Evolutionary conservation across 345 rosid species (phyloP), one percentile per base, ranked within the genome.

Genomic region (Gossypioides kirkii): DNA sequence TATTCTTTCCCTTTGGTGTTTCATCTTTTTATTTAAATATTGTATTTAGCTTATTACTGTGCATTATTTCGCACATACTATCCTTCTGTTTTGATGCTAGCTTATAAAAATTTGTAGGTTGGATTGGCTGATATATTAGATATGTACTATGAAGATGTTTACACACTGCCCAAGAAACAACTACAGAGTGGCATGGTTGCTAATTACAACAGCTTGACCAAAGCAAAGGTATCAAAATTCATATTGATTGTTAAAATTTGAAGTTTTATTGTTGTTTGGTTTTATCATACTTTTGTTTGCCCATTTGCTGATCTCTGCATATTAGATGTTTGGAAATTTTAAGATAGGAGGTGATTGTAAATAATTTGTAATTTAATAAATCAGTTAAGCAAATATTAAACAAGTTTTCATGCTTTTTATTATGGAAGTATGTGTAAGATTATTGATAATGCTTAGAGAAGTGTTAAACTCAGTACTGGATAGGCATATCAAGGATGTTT

Each of bases 51-150:
- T 53, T 22, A 62, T 3, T 53, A 59, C 25, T 55, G 25, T 47
- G 41, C 46, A 61, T 58, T 53, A 32, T 46, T 7, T 18, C 43
- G 28, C 45, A 2, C 18, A 56, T 70, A 42, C 22, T 60, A 63
- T 49, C 20, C 25, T 45, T 78, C 60, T 71, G 59, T 73, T 74
- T 47, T 85, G 67, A 82, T 54, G 72, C 46, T 72, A 8, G 53
- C 58, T 64, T 72, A 28, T 46, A 69, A 72, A 61, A 70, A 50
- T 78, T 71, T 86, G 58, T 79, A 94, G 98, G 97, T 83, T 70
- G 91, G 89, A 73, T 75, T 94, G 85, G 96, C 95, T 52, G 90
- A 90, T 76, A 73, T 87, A 54, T 77, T 94, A 78, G 97, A 94
- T 81, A 84, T 90, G 75, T 90, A 80, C 79, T 94, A 83, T 79